These are phyloP conservation scores for Aspergillus caelatus DNA, from an alignment of 2,329 filamentous ascomycete genomes.

Conservation along the genomic window DNA sequence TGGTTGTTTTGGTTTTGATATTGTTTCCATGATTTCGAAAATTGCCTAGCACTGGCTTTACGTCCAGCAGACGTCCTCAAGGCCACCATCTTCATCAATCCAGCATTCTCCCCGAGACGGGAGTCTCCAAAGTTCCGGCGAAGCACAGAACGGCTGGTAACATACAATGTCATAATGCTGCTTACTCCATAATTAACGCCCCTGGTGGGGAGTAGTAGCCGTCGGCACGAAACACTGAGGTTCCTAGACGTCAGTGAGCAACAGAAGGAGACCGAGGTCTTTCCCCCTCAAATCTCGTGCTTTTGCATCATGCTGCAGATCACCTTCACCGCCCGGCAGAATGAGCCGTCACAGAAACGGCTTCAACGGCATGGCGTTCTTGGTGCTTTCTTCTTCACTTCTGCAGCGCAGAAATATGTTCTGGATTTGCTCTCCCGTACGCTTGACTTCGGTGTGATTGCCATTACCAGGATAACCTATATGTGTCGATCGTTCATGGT, in stretches of 20 bases:
- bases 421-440: neutral
- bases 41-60: conserved; percentile 33
- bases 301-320: conserved; percentile 14
- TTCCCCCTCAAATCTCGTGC: neutral
- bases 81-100: conserved; percentile 36
- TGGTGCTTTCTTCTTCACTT: conserved; percentile 4
- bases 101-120: conserved; percentile 26
- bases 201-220: conserved; percentile 12
- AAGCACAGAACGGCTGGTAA: conserved; percentile 28
- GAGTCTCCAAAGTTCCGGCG: conserved; percentile 25
- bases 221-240: conserved; percentile 5
- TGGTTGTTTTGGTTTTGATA: conserved; percentile 43
- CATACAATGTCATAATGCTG: conserved; percentile 39
- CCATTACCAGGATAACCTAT: neutral
- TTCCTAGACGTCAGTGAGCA: conserved; percentile 5
- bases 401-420: neutral
- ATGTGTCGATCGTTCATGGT: neutral
- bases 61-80: conserved; percentile 36
- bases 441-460: neutral
- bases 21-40: conserved; percentile 45
- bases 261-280: conserved; percentile 4
- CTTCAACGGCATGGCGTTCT: neutral
- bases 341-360: conserved; percentile 2
- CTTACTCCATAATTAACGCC: conserved; percentile 32
- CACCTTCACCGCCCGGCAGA: conserved; percentile 27